Base-by-base conservation (phyloP, 2,329 filamentous ascomycete genomes). In the Onygena corvina region DNA sequence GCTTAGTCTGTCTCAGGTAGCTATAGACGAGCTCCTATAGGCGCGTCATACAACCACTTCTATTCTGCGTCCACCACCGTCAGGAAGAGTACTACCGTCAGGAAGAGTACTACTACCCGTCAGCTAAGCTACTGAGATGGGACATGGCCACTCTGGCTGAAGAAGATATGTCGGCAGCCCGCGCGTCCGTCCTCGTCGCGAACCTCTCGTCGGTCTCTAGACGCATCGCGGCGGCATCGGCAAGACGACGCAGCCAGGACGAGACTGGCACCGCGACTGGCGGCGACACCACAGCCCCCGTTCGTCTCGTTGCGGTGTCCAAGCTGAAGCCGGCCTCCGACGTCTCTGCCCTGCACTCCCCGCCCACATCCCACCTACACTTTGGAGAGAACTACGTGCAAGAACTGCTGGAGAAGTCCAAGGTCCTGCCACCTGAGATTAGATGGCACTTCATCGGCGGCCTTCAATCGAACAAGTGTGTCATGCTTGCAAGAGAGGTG, bases 351-450 rank as follows among this genome's bases (percentile, higher is more conserved):
- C 77, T 98, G 1, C 83, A 93, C 69, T 73, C 77, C 58, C 67
- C 73, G 0, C 72, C 75, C 1, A 65, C 70, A 25, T 66, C 70
- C 1, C 85, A 89, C 49, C 58, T 73, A 14, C 86, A 98, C 69
- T 96, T 96, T 65, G 92, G 92, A 59, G 92, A 98, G 70, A 98
- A 98, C 72, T 98, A 98, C 70, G 76, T 84, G 3, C 85, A 90
- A 67, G 92, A 98, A 67, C 77, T 98, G 48, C 75, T 76, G 52
- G 84, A 94, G 64, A 98, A 98, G 67, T 83, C 87, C 1, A 76
- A 77, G 30, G 64, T 94, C 16, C 76, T 98, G 8, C 90, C 92
- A 0, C 69, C 60, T 3, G 60, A 70, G 38, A 84, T 98, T 56
- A 76, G 76, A 59, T 98, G 92, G 92, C 92, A 98, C 67, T 95